Evolutionary conservation across 75 land plant genomes (phyloP), one percentile per base, ranked within the genome.

Genomic region (Selaginella moellendorffii): DNA sequence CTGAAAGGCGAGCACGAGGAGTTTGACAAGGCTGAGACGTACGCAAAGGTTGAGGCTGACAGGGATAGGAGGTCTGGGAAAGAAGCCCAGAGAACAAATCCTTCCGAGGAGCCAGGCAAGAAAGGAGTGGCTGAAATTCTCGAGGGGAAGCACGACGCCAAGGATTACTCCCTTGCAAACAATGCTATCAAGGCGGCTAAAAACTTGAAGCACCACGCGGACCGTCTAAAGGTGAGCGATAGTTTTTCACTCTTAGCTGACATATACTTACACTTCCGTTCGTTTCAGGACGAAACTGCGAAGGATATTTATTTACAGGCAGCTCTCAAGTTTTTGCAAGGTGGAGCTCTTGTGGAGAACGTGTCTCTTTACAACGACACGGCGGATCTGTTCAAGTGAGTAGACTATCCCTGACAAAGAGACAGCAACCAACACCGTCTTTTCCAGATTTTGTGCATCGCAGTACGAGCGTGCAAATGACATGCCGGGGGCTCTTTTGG

Each of bases 311-410:
- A 89, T 62, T 84, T 95, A 58, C 73, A 82, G 65, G 90, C 99
- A 42, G 96, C 91, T 2, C 71, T 95, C 67, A 82, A 86, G 60
- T 95, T 95, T 73, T 80, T 95, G 10, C 78, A 86, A 68, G 84
- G 70, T 46, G 99, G 96, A 23, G 82, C 85, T 19, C 63, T 89
- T 17, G 28, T 82, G 54, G 99, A 95, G 72, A 69, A 80, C 29
- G 26, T 76, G 62, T 54, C 67, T 28, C 58, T 86, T 0, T 95
- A 89, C 63, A 76, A 76, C 14, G 83, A 81, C 62, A 95, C 99
- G 63, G 99, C 91, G 61, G 77, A 63, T 61, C 81, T 95, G 0
- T 89, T 85, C 97, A 80, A 90, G 99, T 95, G 82, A 76, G 90
- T 72, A 5, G 14, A 46, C 51, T 46, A 18, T 10, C 51, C 51